These are phyloP conservation scores for Phytophthora sp. DNA, from an alignment of 352 stramenopile species.

Conservation along the genomic window DNA sequence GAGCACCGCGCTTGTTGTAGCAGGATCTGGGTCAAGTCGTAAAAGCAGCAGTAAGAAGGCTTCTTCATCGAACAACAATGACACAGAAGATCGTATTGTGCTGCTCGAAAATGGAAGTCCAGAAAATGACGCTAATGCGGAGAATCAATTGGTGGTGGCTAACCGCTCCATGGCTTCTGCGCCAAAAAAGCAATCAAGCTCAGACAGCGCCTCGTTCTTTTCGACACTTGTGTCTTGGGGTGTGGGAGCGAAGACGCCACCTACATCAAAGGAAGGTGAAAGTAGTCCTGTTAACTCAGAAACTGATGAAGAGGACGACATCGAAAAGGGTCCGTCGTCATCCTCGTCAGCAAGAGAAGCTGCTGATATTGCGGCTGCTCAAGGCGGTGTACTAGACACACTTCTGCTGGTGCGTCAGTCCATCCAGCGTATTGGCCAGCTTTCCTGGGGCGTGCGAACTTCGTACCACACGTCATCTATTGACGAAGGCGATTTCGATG, in stretches of 20 bases:
- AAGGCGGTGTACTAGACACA: conserved; percentile 74
- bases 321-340: conserved; percentile 67
- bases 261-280: conserved; percentile 26
- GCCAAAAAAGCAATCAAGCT: conserved; percentile 37
- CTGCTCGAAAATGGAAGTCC: conserved; percentile 42
- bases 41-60: conserved; percentile 19
- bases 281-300: conserved; percentile 75
- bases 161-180: conserved; percentile 33
- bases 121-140: conserved; percentile 39
- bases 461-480: conserved; percentile 87
- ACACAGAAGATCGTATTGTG: conserved; percentile 33
- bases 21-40: conserved; percentile 4
- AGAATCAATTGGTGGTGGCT: conserved; percentile 53
- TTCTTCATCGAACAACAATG: conserved; percentile 7
- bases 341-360: conserved; percentile 60
- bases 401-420: conserved; percentile 84
- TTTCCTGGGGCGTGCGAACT: conserved; percentile 84
- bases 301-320: conserved; percentile 76
- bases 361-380: conserved; percentile 56
- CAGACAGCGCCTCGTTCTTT: conserved; percentile 42
- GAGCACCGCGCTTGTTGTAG: conserved; percentile 47
- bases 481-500: conserved; percentile 84
- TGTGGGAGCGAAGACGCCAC: conserved; percentile 52
- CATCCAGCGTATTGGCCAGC: conserved; percentile 82
- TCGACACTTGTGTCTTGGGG: conserved; percentile 73